Evolutionary conservation across 2,329 filamentous ascomycete genomes (phyloP), one percentile per base, ranked within the genome.

Genomic region (Pseudogymnoascus sp.): DNA sequence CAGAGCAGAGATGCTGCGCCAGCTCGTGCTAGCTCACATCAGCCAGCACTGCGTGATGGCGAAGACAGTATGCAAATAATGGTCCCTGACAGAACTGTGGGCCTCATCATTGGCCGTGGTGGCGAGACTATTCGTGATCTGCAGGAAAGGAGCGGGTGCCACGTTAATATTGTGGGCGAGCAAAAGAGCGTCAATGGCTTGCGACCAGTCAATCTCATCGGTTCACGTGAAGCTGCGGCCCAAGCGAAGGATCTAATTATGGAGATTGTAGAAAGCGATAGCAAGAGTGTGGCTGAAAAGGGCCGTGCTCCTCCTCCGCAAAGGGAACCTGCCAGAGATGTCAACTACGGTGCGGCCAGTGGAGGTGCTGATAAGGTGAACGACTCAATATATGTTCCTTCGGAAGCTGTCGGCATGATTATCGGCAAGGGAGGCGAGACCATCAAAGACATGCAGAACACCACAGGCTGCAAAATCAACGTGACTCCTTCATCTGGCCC

Each of bases 371-470:
- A 90, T 68, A 93, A 92, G 78, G 82, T 89, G 69, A 92, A 88
- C 70, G 91, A 96, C 71, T 87, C 85, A 41, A 91, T 96, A 65
- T 87, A 85, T 68, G 91, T 96, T 8, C 92, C 92, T 10, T 93
- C 91, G 21, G 92, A 96, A 73, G 89, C 92, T 5, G 92, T 96
- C 61, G 92, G 92, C 64, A 96, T 96, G 92, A 96, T 96, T 67
- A 96, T 96, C 65, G 92, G 92, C 66, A 96, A 96, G 79, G 90
- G 91, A 62, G 92, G 92, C 66, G 92, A 96, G 77, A 95, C 92
- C 0, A 96, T 96, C 72, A 91, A 92, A 67, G 91, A 96, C 68
- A 95, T 96, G 88, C 92, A 96, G 74, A 88, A 86, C 71, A 83
- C 80, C 33, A 94, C 91, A 4, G 89, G 90, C 51, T 96, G 92